Conservation (phyloP, 2,329 filamentous ascomycete genomes). For the Colletotrichum orbiculare region DNA sequence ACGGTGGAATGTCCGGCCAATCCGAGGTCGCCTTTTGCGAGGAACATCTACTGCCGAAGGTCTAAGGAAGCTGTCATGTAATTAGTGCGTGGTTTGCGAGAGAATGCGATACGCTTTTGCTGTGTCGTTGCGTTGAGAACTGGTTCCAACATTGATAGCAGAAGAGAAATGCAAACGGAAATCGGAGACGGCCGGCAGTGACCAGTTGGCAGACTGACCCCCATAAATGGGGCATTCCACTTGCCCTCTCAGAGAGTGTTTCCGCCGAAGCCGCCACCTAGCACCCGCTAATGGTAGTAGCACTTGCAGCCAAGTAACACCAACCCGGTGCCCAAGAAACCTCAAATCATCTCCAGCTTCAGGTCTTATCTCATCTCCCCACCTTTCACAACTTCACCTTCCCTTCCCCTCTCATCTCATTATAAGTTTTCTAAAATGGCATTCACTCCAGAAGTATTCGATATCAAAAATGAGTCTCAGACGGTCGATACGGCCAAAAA, state of each 20-base stretch:
- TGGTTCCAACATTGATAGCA: slow-evolving; percentile 26
- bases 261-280: slow-evolving; percentile 8
- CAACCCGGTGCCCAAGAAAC: slow-evolving; percentile 15
- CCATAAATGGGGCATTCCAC: slow-evolving; percentile 27
- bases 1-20: slow-evolving; percentile 22
- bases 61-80: slow-evolving; percentile 18
- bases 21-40: neutral
- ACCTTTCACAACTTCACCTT: slow-evolving; percentile 12
- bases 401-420: neutral
- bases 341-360: slow-evolving; percentile 3
- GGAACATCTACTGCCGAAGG: slow-evolving; percentile 15
- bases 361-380: slow-evolving; percentile 5
- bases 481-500: slow-evolving; percentile 46
- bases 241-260: slow-evolving; percentile 8
- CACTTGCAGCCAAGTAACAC: slow-evolving; percentile 13
- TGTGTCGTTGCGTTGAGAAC: slow-evolving; percentile 14
- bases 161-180: slow-evolving; percentile 28
- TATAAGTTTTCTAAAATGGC: slow-evolving; percentile 30
- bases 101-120: neutral
- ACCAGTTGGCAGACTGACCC: slow-evolving; percentile 17
- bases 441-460: slow-evolving; percentile 36
- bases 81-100: neutral
- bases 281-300: slow-evolving; percentile 7
- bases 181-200: slow-evolving; percentile 31
- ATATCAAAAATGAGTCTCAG: slow-evolving; percentile 41